Evolutionary conservation across 2,329 filamentous ascomycete species (phyloP).

Genomic region (Cryphonectria japonica): DNA sequence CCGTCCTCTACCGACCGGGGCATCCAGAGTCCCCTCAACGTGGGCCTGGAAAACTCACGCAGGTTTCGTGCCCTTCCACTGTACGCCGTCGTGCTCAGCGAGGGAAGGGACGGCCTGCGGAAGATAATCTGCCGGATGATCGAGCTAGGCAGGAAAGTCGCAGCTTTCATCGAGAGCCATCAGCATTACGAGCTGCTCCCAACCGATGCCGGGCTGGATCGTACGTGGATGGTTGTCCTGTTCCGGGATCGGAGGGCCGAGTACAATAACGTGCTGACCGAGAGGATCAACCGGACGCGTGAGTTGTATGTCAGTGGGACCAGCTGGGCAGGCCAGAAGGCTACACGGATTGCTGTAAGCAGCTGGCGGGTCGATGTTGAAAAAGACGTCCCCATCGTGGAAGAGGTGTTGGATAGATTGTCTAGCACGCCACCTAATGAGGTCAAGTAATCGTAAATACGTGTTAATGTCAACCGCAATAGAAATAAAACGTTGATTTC

Average conservation of each 20-base stretch:
- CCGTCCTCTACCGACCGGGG: constrained; percentile 36
- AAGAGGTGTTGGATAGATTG: constrained; percentile 55
- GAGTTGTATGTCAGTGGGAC: constrained; percentile 85
- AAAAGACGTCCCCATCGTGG: constrained; percentile 68
- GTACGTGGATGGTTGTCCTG: constrained; percentile 70
- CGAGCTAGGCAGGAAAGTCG: constrained; percentile 68
- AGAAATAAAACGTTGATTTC: neutral
- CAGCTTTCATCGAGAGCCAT: constrained; percentile 63
- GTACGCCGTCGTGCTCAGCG: constrained; percentile 77
- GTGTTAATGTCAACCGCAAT: neutral
- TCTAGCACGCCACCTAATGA: neutral
- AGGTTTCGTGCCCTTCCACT: constrained; percentile 90
- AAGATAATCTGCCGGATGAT: constrained; percentile 75
- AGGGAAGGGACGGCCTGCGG: constrained; percentile 71
- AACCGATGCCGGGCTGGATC: constrained; percentile 44
- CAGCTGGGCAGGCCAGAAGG: constrained; percentile 72
- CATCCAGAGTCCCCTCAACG: constrained; percentile 82
- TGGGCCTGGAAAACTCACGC: constrained; percentile 88
- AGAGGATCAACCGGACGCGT: constrained; percentile 72
- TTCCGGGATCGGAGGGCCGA: constrained; percentile 71
- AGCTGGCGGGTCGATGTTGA: constrained; percentile 79
- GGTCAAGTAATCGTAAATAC: neutral
- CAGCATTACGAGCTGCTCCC: constrained; percentile 71
- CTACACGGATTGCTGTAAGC: constrained; percentile 81
- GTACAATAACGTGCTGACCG: constrained; percentile 69